Evolutionary conservation across 441 rosid genomes (phyloP), one percentile per base, ranked within the genome.

Genomic region (Kokia cookei): DNA sequence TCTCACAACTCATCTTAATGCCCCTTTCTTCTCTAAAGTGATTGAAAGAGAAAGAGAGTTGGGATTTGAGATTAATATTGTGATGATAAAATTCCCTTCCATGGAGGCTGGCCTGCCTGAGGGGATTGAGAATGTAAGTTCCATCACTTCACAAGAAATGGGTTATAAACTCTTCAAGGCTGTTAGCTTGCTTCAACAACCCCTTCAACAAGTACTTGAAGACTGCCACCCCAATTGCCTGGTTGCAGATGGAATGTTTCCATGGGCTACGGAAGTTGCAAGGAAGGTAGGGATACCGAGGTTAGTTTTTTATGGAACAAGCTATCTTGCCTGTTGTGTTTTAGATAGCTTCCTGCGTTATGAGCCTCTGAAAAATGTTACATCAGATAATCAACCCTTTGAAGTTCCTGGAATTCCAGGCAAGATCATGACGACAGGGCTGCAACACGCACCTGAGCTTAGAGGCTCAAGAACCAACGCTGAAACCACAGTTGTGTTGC

Each of bases 251-350:
- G 74, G 63, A 67, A 78, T 79, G 2, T 81, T 75, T 35, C 82
- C 81, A 2, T 86, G 87, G 84, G 77, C 89, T 0, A 80, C 74
- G 7, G 81, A 84, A 15, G 69, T 82, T 15, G 82, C 85, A 4
- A 5, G 2, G 11, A 85, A 81, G 24, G 69, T 82, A 15, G 82
- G 84, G 43, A 82, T 84, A 11, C 87, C 83, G 2, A 73, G 84
- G 73, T 74, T 82, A 42, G 87, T 82, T 19, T 82, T 86, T 51
- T 73, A 78, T 15, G 86, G 86, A 29, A 77, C 80, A 14, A 76
- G 86, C 40, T 78, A 71, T 70, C 77, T 86, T 12, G 35, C 71
- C 27, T 12, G 29, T 10, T 1, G 54, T 48, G 58, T 50, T 26
- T 43, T 81, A 0, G 63, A 82, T 13, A 78, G 73, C 76, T 32